Evolutionary conservation across 345 rosid species (phyloP).

Genomic region (Erodium maritimum): DNA sequence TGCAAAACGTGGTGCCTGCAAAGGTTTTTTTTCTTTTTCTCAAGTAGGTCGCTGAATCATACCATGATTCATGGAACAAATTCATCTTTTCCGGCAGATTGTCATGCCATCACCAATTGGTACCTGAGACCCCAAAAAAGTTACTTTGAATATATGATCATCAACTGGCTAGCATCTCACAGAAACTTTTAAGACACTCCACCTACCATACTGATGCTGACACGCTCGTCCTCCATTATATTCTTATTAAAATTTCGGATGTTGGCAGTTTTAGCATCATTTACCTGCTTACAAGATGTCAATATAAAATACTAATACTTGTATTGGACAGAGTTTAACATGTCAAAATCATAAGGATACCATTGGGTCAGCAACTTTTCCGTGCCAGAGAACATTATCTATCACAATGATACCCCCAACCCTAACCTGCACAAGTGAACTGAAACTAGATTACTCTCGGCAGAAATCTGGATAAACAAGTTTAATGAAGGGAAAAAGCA

Average conservation of each 20-base stretch:
- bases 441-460: background rate
- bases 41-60: no score
- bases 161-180: background rate
- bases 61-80: background rate
- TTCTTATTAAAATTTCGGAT: conserved; percentile 64
- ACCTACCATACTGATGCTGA: conserved; percentile 77
- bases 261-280: conserved; percentile 61
- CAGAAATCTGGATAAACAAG: background rate
- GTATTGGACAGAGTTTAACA: conserved; percentile 1
- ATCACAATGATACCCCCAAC: conserved; percentile 72
- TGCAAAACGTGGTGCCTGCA: no score
- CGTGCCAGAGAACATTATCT: conserved; percentile 97
- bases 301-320: conserved; percentile 2
- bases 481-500: background rate
- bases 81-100: conserved; percentile 61
- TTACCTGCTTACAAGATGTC: conserved; percentile 33
- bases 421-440: conserved; percentile 40
- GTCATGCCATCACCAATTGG: conserved; percentile 91
- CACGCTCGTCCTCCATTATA: conserved; percentile 55
- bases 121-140: conserved; percentile 31
- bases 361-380: conserved; percentile 75
- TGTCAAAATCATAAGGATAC: conserved; percentile 18
- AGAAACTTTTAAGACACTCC: background rate
- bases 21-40: no score
- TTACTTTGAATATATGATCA: background rate